Conservation (phyloP, 495 filamentous ascomycete genomes). For the Aspergillus ellipticus region DNA sequence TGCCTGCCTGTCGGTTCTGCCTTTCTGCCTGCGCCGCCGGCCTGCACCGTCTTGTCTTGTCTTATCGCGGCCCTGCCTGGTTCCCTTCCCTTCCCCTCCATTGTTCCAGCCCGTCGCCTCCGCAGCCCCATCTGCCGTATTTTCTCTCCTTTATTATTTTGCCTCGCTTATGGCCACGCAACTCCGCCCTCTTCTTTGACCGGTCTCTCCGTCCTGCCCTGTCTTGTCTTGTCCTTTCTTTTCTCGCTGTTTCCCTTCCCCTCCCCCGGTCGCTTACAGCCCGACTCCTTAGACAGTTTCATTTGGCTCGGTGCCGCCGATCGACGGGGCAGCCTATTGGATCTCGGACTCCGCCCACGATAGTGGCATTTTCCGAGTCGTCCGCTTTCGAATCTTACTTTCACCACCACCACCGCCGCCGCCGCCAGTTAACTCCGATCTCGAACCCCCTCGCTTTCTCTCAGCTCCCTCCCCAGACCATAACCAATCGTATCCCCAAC, state of each 20-base stretch:
- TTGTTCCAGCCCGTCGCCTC: constrained; percentile 19
- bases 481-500: constrained; percentile 1
- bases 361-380: constrained; percentile 17
- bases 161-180: constrained; percentile 24
- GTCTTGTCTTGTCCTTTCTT: constrained; percentile 11
- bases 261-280: constrained; percentile 13
- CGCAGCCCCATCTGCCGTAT: constrained; percentile 11
- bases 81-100: constrained; percentile 2
- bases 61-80: constrained; percentile 3
- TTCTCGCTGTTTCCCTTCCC: not conserved
- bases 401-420: constrained; percentile 7
- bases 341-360: constrained; percentile 19
- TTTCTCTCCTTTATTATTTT: constrained; percentile 8
- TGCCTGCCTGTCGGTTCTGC: too few relatives aligned
- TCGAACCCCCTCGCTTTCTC: constrained; percentile 2
- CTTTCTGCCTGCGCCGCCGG: too few relatives aligned
- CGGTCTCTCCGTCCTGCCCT: constrained; percentile 9
- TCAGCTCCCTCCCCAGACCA: not conserved
- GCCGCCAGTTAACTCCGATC: constrained; percentile 1
- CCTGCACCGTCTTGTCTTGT: not conserved
- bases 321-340: constrained; percentile 15
- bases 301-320: constrained; percentile 16
- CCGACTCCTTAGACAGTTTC: constrained; percentile 11
- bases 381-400: constrained; percentile 17
- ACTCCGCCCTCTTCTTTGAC: constrained; percentile 9